Base-by-base conservation (phyloP, 306 rosid species). In the Casuarina equisetifolia region DNA sequence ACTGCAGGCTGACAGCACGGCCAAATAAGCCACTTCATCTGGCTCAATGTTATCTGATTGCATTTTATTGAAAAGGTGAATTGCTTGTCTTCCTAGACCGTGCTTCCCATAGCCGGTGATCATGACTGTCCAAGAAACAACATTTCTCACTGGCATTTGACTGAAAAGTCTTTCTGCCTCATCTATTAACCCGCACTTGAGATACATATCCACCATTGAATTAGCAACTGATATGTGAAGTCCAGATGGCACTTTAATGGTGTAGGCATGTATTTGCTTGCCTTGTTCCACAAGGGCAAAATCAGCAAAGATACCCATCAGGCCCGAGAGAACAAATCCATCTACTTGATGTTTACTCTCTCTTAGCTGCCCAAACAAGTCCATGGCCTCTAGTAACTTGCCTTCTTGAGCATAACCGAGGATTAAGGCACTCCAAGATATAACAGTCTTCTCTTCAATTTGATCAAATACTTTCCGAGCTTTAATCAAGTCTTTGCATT, bases 121-220 rank as follows among this genome's bases (percentile, higher is more conserved):
- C 96, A 89, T 91, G 45, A 80, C 84, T 38, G 96, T 89, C 93
- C 91, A 89, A 0, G 93, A 89, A 77, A 91, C 82, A 38, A 89
- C 85, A 81, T 91, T 85, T 76, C 80, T 85, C 42, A 44, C 40
- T 0, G 50, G 82, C 78, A 78, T 87, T 80, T 86, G 86, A 71
- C 82, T 67, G 77, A 91, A 87, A 25, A 87, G 69, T 51, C 80
- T 74, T 70, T 85, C 84, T 38, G 91, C 91, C n/a, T 82, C 83
- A 32, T 87, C 84, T 16, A 82, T 78, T 40, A 77, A 69, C 45
- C 96, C 96, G 0, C 91, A 89, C 85, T 89, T 91, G 84, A 89
- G 84, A 82, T 91, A 89, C 91, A 89, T 87, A 79, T 89, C 93
- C 64, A 89, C 70, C 55, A 89, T 74, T 9, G 93, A 91, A 84